Conservation (phyloP, 2,329 filamentous ascomycete genomes). For the Aspergillus tubingensis region DNA sequence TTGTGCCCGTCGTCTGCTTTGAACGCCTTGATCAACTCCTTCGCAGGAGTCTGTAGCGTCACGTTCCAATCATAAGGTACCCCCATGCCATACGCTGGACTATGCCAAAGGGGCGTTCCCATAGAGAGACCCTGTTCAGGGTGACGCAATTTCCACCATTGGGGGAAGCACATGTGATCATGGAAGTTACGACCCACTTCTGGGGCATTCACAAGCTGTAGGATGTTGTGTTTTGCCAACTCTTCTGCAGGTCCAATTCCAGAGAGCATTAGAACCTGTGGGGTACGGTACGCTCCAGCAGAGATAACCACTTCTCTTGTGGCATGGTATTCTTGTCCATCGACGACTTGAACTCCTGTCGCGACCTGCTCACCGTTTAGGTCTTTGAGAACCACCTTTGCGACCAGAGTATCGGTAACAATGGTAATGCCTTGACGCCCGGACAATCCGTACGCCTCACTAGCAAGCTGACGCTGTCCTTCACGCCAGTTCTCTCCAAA, state of each 20-base stretch:
- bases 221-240: constrained; percentile 37
- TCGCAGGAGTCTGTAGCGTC: constrained; percentile 7
- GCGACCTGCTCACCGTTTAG: constrained; percentile 3
- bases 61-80: constrained; percentile 43
- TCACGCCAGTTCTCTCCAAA: constrained; percentile 32
- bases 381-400: too few relatives aligned
- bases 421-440: too few relatives aligned
- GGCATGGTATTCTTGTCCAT: constrained; percentile 23
- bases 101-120: constrained; percentile 31
- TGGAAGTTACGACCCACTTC: constrained; percentile 30
- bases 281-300: constrained; percentile 35
- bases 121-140: background rate
- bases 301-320: constrained; percentile 37
- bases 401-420: too few relatives aligned
- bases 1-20: constrained; percentile 1
- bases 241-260: constrained; percentile 34
- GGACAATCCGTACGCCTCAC: constrained; percentile 21
- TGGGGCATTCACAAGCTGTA: constrained; percentile 19
- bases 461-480: constrained; percentile 31
- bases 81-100: constrained; percentile 41
- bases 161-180: constrained; percentile 36
- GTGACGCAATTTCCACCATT: background rate
- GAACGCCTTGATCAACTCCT: constrained; percentile 2
- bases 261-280: constrained; percentile 39
- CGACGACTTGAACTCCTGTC: constrained; percentile 28